Percentiles rank a stretch among this genome's conserved stretches.
Conservation (phyloP, 805 yeast species). For the Yamadazyma phyllophila region DNA sequence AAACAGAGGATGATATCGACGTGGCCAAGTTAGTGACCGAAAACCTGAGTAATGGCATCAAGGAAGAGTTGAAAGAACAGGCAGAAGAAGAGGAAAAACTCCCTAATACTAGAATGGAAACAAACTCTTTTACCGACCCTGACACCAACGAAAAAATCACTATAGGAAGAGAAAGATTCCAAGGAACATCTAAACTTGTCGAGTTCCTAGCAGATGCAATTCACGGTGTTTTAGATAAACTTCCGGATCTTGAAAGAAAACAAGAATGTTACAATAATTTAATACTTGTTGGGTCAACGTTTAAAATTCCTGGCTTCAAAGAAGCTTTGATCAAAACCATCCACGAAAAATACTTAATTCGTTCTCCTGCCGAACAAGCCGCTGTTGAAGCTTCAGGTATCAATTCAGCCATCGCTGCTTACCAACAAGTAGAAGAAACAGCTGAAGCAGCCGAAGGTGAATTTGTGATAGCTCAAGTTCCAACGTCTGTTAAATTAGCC, state of each 20-base stretch:
- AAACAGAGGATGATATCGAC: slow-evolving; percentile 63
- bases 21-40: slow-evolving; percentile 87
- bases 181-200: slow-evolving; percentile 67
- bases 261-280: slow-evolving; percentile 85
- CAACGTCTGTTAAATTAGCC: slow-evolving; percentile 65
- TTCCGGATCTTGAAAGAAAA: slow-evolving; percentile 67
- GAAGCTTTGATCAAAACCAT: slow-evolving; percentile 64
- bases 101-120: slow-evolving; percentile 68
- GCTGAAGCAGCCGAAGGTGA: slow-evolving; percentile 25
- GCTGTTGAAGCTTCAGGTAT: slow-evolving; percentile 23
- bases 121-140: slow-evolving; percentile 66
- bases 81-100: slow-evolving; percentile 28
- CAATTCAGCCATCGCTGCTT: slow-evolving; percentile 39
- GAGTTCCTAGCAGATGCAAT: slow-evolving; percentile 52
- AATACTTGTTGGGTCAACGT: slow-evolving; percentile 75
- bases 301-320: slow-evolving; percentile 70
- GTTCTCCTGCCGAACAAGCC: slow-evolving; percentile 29
- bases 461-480: slow-evolving; percentile 58
- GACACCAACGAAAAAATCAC: slow-evolving; percentile 50
- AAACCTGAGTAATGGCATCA: slow-evolving; percentile 17
- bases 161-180: slow-evolving; percentile 89
- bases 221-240: slow-evolving; percentile 48
- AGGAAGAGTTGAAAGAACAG: slow-evolving; percentile 14
- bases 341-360: slow-evolving; percentile 52
- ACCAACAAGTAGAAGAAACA: slow-evolving; percentile 42